Evolutionary conservation across 2,329 filamentous ascomycete species (phyloP).

Genomic region (Ascochyta fabae): DNA sequence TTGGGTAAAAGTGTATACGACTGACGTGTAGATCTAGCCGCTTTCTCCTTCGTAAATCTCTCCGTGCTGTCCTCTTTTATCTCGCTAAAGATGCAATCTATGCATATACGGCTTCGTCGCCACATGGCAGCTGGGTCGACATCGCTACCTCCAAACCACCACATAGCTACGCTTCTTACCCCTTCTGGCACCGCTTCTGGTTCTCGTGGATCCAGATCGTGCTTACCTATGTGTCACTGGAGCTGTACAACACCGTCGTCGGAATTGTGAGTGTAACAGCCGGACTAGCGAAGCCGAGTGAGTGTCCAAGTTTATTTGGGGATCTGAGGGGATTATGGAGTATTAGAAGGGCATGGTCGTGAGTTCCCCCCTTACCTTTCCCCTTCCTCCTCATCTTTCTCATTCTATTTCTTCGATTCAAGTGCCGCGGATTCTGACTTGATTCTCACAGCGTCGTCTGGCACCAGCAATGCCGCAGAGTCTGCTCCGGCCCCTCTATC

Average conservation of each 20-base stretch:
- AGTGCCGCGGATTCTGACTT: background rate
- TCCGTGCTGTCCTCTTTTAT: constrained; percentile 22
- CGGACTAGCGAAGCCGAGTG: constrained; percentile 27
- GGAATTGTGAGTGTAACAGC: constrained; percentile 25
- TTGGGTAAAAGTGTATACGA: no score
- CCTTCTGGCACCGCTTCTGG: constrained; percentile 22
- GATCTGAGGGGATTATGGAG: constrained; percentile 24
- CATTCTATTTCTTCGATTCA: no score
- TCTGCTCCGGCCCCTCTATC: constrained; percentile 25
- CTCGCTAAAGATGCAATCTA: constrained; percentile 19
- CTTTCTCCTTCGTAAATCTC: constrained; percentile 29
- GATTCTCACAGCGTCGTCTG: constrained; percentile 16
- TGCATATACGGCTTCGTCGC: constrained; percentile 28
- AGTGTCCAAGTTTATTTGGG: constrained; percentile 37
- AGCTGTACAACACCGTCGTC: constrained; percentile 18
- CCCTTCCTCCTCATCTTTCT: background rate
- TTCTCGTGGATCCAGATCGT: constrained; percentile 30
- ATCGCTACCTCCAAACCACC: constrained; percentile 15
- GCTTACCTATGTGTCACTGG: constrained; percentile 26
- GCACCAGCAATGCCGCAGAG: constrained; percentile 35
- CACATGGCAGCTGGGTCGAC: constrained; percentile 31
- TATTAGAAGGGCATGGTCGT: constrained; percentile 34
- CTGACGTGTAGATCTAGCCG: constrained; percentile 9
- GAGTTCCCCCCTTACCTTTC: constrained; percentile 6
- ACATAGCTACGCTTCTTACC: background rate